Base-by-base conservation (phyloP, 352 stramenopile species). In the Pythium folliculosum region DNA sequence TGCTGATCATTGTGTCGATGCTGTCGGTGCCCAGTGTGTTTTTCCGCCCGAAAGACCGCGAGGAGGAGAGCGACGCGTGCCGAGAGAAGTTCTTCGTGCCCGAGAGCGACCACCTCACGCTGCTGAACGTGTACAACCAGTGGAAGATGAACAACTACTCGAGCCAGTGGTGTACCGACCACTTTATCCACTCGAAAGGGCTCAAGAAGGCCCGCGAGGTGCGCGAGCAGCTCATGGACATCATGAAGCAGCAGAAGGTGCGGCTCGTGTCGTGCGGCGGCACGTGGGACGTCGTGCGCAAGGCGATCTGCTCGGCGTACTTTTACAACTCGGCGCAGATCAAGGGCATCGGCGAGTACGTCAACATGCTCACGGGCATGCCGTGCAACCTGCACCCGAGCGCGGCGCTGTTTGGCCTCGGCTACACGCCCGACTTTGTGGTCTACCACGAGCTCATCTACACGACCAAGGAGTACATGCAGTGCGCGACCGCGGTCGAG, bases 361-460 rank as follows among this genome's bases (percentile, higher is more conserved):
- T 99, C n/a, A 99, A 99, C 77, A 98, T 99, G 93, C 79, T 99
- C 21, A 99, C 92, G 37, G 97, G 97, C 17, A 99, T 99, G 78
- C 96, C 97, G 45, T 98, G 92, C 70, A 89, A 98, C 37, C 72
- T 99, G 22, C 98, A 99, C 77, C 97, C 97, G 12, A 98, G 92
- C 49, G 97, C 92, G 32, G 96, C 97, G n/a, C 73, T 99, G 17
- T 99, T 98, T 79, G 96, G 97, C 14, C 80, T 99, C 19, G 98
- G 97, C 19, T 99, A 99, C 81, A 99, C 97, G 23, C 98, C 98
- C 17, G 97, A 99, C 77, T 99, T 99, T 83, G 96, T 99, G 5
- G 97, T 98, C 23, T 99, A 99, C 74, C 97, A 99, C 75, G 97
- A 99, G 77, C 89, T 99, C 9, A 98, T 99, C 50, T 98, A 98